Evolutionary conservation across 2,329 filamentous ascomycete genomes (phyloP), one percentile per base, ranked within the genome.

Genomic region (Apiospora sp.): DNA sequence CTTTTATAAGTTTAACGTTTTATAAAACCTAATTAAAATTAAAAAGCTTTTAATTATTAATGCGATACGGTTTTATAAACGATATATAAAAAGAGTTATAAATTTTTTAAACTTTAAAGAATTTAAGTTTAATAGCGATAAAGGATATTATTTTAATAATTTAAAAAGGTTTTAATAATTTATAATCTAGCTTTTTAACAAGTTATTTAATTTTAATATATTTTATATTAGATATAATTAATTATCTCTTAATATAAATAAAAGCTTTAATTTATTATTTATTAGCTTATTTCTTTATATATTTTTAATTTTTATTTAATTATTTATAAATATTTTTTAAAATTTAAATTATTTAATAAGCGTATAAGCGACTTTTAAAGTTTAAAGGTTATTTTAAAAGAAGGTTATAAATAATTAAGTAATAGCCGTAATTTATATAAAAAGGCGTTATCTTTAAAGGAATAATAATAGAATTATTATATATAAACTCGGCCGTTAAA

Each of bases 161-260:
- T 49, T 49, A 49, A n/a, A 49, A 49, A 1, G 8, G 8, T n/a
- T 24, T 8, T n/a, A n/a, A 49, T 49, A 49, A n/a, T 10, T 49
- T 49, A n/a, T 10, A 10, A 24, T 49, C 10, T 7, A 49, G 3
- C 22, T 49, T 49, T 10, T 49, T 49, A n/a, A 49, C 3, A 10
- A 3, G 8, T 49, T 10, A 10, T 49, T 49, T 49, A n/a, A 49
- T 49, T n/a, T 49, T 49, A 49, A 49, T 49, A 49, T n/a, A 8
- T 49, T 49, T 49, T 49, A 49, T 49, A 49, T 49, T 49, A 49
- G 24, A 49, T 49, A 49, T 49, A 49, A 49, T 49, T 7, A 49
- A 49, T 49, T 49, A 49, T 1, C 22, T 5, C n/a, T 49, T 24
- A 24, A 10, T 49, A 49, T 49, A 49, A 7, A 49, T 2, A 1